Evolutionary conservation across 345 rosid species (phyloP).

Genomic region (Carallia pectinifolia): DNA sequence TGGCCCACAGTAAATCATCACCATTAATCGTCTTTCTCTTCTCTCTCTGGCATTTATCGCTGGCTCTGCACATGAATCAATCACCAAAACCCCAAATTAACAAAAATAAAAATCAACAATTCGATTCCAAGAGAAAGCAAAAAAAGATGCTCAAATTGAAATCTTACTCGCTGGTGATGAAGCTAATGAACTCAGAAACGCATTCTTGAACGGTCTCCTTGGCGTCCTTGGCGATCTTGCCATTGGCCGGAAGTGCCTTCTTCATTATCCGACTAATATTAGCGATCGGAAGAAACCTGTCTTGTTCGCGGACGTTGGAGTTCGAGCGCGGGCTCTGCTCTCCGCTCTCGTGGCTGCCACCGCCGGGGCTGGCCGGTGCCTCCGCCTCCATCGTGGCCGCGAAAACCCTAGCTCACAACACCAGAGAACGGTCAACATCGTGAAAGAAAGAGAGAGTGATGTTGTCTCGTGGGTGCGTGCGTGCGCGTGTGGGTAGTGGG

Average conservation of each 20-base stretch:
- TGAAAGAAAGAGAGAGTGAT: background rate
- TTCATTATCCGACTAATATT: slow-evolving; percentile 95
- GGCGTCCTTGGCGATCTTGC: slow-evolving; percentile 95
- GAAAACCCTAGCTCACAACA: slow-evolving; percentile 28
- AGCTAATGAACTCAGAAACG: slow-evolving; percentile 94
- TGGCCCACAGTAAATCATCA: slow-evolving; percentile 95
- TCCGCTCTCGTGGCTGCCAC: slow-evolving; percentile 81
- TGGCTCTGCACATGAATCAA: slow-evolving; percentile 55
- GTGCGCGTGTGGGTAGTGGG: slow-evolving; percentile 11
- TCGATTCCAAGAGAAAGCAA: background rate
- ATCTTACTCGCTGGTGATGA: slow-evolving; percentile 93
- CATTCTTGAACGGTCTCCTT: slow-evolving; percentile 97
- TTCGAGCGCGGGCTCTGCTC: slow-evolving; percentile 80
- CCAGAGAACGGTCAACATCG: slow-evolving; percentile 3
- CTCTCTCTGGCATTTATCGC: slow-evolving; percentile 98
- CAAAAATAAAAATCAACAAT: slow-evolving; percentile 4
- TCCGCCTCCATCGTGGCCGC: slow-evolving; percentile 42
- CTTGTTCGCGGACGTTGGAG: slow-evolving; percentile 77
- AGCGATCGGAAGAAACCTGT: slow-evolving; percentile 88
- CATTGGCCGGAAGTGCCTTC: slow-evolving; percentile 85
- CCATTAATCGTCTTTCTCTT: slow-evolving; percentile 96
- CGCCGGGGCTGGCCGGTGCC: slow-evolving; percentile 65
- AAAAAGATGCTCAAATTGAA: background rate
- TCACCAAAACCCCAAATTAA: background rate
- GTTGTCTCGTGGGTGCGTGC: slow-evolving; percentile 3